Base-by-base conservation (phyloP, 257 asterid species). In the Buddleja alternifolia region DNA sequence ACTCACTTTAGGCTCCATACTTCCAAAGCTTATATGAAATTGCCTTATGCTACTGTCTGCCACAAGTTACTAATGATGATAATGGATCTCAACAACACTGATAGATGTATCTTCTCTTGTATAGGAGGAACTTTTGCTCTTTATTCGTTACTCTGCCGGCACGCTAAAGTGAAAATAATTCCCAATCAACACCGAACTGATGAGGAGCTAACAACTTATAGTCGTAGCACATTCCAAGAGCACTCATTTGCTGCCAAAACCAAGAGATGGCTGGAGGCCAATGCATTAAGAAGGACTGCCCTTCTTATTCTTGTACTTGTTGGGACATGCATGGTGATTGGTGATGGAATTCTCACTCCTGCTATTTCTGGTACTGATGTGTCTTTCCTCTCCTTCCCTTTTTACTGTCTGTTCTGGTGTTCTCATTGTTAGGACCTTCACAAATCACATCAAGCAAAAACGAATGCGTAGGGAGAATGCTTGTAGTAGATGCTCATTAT, bases 181-280 rank as follows among this genome's bases (percentile, higher is more conserved):
- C 93, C 96, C 40, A 86, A 86, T 63, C 93, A 86, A 69, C 93
- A 88, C 75, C 85, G 88, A 47, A 84, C 91, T 15, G 96, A 89
- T 70, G 94, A 89, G 78, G 91, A 89, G 74, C 88, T 89, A 67
- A 86, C 96, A 46, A 86, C 94, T 57, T 86, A 84, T 52, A 86
- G 90, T 59, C 92, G 92, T 10, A 84, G 74, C 78, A 66, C 78
- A 52, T 83, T 81, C 74, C 84, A 78, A 10, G 92, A 86, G 75
- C 73, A 82, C 40, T 86, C 94, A 17, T 80, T 83, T 71, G 86
- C 96, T 56, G 92, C 83, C n/a, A 83, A 83, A 83, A 86, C 91
- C 55, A 86, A 86, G 77, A 73, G 72, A 83, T 84, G 94, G 94
- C 75, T 86, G 78, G 94, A 86, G 77, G 88, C 88, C 64, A 60